A percentile compares a stretch with the other conserved stretches of the same genome.
These are phyloP conservation scores for Candida pseudofarinosa DNA, from an alignment of 805 yeast genomes.

Conservation along the genomic window DNA sequence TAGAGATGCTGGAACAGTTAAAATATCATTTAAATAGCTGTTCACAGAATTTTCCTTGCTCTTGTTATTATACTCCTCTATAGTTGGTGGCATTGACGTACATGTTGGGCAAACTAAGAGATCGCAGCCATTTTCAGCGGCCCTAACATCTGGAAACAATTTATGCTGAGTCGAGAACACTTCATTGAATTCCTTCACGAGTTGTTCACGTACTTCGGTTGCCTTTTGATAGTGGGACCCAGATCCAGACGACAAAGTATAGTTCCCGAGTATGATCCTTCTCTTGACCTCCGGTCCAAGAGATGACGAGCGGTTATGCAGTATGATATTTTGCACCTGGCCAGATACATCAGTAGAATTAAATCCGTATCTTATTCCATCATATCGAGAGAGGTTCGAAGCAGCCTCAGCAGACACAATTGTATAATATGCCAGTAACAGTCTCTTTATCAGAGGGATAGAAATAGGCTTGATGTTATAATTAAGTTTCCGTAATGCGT, in stretches of 20 bases:
- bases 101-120: conserved; percentile 73
- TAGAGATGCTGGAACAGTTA: conserved; percentile 86
- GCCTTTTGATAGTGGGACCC: conserved; percentile 77
- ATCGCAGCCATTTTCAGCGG: conserved; percentile 44
- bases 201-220: conserved; percentile 52
- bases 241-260: conserved; percentile 74
- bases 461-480: conserved; percentile 60
- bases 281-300: conserved; percentile 84
- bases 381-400: conserved; percentile 84
- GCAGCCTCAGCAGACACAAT: conserved; percentile 92
- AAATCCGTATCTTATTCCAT: conserved; percentile 82
- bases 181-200: conserved; percentile 63
- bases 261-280: conserved; percentile 82
- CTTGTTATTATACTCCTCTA: conserved; percentile 38
- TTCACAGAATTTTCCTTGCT: conserved; percentile 47
- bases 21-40: conserved; percentile 73
- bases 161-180: conserved; percentile 54
- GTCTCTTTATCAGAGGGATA: conserved; percentile 59
- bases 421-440: conserved; percentile 82
- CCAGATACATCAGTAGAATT: conserved; percentile 27
- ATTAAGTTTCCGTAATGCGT: conserved; percentile 42
- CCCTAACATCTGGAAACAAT: conserved; percentile 5
- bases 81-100: conserved; percentile 49
- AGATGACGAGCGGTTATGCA: conserved; percentile 54
- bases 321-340: conserved; percentile 13